These are phyloP conservation scores for Waltiozyma sp. DNA, from an alignment of 1,139 yeast species.

Conservation along the genomic window DNA sequence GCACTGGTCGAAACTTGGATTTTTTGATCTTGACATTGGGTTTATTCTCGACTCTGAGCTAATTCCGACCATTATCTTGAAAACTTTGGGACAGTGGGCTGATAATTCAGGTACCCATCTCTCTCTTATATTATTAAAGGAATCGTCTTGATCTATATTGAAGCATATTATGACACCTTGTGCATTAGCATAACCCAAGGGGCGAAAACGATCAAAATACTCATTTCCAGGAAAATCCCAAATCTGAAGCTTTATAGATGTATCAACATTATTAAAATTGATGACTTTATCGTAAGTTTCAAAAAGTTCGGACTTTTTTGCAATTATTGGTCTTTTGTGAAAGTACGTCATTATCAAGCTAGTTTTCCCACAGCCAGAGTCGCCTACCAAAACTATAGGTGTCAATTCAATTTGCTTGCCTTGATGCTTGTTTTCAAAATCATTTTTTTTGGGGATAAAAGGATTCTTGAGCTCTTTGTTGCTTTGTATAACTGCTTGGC, in stretches of 20 bases:
- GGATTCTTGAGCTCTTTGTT: not conserved
- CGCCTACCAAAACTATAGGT: conserved; percentile 17
- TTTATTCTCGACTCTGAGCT: conserved; percentile 11
- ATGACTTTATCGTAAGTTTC: conserved; percentile 18
- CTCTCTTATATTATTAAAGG: conserved; percentile 27
- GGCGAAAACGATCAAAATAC: conserved; percentile 49
- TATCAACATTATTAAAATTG: conserved; percentile 16
- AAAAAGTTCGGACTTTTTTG: conserved; percentile 6
- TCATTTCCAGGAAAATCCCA: conserved; percentile 54
- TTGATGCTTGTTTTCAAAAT: not conserved
- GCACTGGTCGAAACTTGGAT: conserved; percentile 10
- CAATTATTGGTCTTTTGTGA: conserved; percentile 6
- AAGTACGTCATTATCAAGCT: conserved; percentile 13
- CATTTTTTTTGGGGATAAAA: not conserved
- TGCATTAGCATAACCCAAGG: conserved; percentile 58
- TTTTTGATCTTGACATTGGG: not conserved
- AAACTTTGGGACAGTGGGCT: conserved; percentile 14
- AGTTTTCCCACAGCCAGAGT: conserved; percentile 18
- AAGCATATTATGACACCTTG: conserved; percentile 61
- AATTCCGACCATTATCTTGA: conserved; percentile 15
- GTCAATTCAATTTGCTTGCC: not conserved
- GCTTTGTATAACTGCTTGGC: not conserved
- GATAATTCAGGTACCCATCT: conserved; percentile 23
- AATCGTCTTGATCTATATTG: conserved; percentile 50
- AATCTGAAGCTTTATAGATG: conserved; percentile 18